A percentile compares a stretch with the other conserved stretches of the same genome.
These are phyloP conservation scores for Barnettozyma californica DNA, from an alignment of 805 yeast genomes.

Conservation along the genomic window DNA sequence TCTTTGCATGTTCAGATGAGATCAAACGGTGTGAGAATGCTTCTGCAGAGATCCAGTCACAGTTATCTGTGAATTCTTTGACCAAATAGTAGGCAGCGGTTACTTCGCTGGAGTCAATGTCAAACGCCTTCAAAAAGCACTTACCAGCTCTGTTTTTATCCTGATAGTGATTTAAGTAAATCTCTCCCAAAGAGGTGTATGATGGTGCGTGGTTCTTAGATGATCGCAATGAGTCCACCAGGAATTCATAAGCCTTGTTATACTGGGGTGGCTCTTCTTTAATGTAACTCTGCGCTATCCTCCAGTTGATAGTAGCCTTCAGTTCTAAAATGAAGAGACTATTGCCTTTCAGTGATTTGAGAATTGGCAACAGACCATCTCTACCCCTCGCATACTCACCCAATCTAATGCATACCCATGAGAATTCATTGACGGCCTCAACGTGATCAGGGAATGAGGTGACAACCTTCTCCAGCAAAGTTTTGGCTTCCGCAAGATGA, in stretches of 20 bases:
- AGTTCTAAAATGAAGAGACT: constrained; percentile 48
- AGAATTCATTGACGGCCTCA: constrained; percentile 61
- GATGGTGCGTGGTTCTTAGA: constrained; percentile 69
- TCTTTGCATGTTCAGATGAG: constrained; percentile 54
- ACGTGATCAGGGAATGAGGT: constrained; percentile 43
- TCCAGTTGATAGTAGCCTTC: constrained; percentile 62
- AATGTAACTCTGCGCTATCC: constrained; percentile 63
- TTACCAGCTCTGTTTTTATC: constrained; percentile 72
- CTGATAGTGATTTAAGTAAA: constrained; percentile 53
- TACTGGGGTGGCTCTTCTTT: constrained; percentile 17
- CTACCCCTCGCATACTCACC: constrained; percentile 50
- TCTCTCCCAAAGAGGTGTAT: constrained; percentile 72
- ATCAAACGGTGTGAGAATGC: constrained; percentile 63
- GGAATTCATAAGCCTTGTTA: constrained; percentile 50
- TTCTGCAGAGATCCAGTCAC: constrained; percentile 85
- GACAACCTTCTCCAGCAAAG: constrained; percentile 46
- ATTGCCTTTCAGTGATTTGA: constrained; percentile 38
- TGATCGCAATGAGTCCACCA: constrained; percentile 58
- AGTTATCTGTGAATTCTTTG: constrained; percentile 54
- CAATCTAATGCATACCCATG: constrained; percentile 70
- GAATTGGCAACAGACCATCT: constrained; percentile 34
- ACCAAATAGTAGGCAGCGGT: constrained; percentile 71
- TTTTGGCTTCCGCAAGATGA: constrained; percentile 48
- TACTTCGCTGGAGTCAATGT: constrained; percentile 71
- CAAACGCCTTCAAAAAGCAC: constrained; percentile 87